Conservation (phyloP, 139 green algal species). For the Volvox africanus region DNA sequence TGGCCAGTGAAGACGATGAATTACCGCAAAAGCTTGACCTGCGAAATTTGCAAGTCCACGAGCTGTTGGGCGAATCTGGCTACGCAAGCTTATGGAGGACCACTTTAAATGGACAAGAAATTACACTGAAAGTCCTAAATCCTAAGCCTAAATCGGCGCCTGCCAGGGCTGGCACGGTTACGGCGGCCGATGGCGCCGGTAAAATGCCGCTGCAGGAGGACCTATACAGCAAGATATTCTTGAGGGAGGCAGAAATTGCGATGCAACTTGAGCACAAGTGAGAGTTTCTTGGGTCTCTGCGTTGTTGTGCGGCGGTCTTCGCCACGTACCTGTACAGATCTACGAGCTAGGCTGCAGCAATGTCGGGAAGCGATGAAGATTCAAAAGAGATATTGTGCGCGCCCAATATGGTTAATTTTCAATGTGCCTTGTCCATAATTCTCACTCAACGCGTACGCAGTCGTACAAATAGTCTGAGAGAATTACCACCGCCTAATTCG, state of each 20-base stretch:
- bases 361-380: not conserved
- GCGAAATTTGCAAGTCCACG: not conserved
- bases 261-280: not conserved
- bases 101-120: not conserved
- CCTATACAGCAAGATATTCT: not conserved
- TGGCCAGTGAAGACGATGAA: not conserved
- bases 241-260: not conserved
- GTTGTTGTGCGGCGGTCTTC: not conserved
- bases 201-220: not conserved
- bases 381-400: not conserved
- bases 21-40: slow-evolving; percentile 4
- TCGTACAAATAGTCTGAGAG: too few relatives aligned
- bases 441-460: not conserved
- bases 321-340: not conserved
- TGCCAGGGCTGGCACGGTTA: not conserved
- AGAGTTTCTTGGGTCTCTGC: not conserved
- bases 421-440: not conserved
- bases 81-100: not conserved
- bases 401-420: not conserved
- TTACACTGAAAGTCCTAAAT: not conserved
- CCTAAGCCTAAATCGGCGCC: not conserved
- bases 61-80: not conserved
- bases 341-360: not conserved
- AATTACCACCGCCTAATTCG: too few relatives aligned
- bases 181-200: not conserved